Evolutionary conservation across 2,329 filamentous ascomycete species (phyloP).

Genomic region (Neoarthrinium moseri): DNA sequence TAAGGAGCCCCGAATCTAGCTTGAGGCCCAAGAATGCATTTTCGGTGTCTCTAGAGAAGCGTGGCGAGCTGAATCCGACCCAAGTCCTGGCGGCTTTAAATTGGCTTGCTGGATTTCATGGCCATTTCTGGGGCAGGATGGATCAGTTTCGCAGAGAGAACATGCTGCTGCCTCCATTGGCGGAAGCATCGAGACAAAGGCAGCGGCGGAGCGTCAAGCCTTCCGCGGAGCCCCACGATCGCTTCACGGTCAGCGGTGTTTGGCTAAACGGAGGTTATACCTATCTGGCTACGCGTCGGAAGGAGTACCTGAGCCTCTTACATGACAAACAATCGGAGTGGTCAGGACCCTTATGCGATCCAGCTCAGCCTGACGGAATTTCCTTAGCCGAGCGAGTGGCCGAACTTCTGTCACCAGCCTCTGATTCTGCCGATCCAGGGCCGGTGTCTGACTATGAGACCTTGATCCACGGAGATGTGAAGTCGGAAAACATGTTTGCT

Average conservation of each 20-base stretch:
- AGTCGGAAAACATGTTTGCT: conserved; percentile 67
- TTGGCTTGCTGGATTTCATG: conserved; percentile 65
- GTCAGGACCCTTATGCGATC: conserved; percentile 46
- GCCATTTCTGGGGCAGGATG: conserved; percentile 43
- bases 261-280: conserved; percentile 69
- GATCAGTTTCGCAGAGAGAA: conserved; percentile 12
- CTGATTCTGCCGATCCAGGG: background rate
- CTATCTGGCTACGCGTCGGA: conserved; percentile 61
- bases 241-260: conserved; percentile 33
- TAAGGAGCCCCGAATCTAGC: conserved; percentile 19
- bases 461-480: conserved; percentile 67
- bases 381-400: conserved; percentile 55
- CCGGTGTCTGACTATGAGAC: conserved; percentile 42
- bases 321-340: conserved; percentile 52
- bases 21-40: conserved; percentile 42
- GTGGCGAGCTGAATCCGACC: conserved; percentile 38
- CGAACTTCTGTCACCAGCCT: conserved; percentile 41
- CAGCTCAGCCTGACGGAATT: conserved; percentile 13
- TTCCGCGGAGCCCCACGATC: background rate
- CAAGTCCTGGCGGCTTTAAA: conserved; percentile 55
- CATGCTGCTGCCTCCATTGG: conserved; percentile 53
- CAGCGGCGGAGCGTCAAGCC: conserved; percentile 8
- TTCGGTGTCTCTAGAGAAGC: conserved; percentile 56
- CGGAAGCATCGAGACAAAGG: conserved; percentile 42
- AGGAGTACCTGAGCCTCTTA: conserved; percentile 51